Conservation (phyloP, 345 rosid genomes). For the Citrus australasica region DNA sequence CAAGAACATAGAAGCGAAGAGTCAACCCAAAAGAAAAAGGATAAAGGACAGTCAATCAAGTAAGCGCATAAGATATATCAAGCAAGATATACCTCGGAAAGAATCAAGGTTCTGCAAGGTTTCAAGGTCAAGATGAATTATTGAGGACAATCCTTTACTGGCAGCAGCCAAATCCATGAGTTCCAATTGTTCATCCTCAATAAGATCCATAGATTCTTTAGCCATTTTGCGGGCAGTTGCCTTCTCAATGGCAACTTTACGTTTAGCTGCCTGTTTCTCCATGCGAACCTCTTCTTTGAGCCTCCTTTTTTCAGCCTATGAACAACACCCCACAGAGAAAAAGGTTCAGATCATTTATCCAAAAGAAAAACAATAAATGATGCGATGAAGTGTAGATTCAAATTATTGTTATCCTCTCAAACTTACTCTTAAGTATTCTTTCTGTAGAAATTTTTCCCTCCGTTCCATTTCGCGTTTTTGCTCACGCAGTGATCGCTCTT, state of each 20-base stretch:
- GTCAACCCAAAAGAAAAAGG: neutral
- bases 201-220: constrained; percentile 95
- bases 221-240: constrained; percentile 98
- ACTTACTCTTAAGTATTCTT: constrained; percentile 63
- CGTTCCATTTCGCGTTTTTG: constrained; percentile 91
- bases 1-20: neutral
- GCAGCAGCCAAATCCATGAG: constrained; percentile 96
- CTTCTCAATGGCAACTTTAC: constrained; percentile 86
- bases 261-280: constrained; percentile 84
- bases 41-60: neutral
- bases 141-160: constrained; percentile 70
- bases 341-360: neutral
- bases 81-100: constrained; percentile 62
- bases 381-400: neutral
- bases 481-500: constrained; percentile 84
- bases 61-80: neutral
- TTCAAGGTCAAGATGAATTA: constrained; percentile 76
- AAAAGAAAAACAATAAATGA: neutral
- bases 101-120: constrained; percentile 77
- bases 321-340: constrained; percentile 10
- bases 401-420: neutral
- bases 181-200: constrained; percentile 98
- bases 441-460: constrained; percentile 87
- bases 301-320: constrained; percentile 82
- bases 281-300: constrained; percentile 87